Evolutionary conservation across 371 early-diverging fungal species (phyloP).

Genomic region (Mucor plumbeus): DNA sequence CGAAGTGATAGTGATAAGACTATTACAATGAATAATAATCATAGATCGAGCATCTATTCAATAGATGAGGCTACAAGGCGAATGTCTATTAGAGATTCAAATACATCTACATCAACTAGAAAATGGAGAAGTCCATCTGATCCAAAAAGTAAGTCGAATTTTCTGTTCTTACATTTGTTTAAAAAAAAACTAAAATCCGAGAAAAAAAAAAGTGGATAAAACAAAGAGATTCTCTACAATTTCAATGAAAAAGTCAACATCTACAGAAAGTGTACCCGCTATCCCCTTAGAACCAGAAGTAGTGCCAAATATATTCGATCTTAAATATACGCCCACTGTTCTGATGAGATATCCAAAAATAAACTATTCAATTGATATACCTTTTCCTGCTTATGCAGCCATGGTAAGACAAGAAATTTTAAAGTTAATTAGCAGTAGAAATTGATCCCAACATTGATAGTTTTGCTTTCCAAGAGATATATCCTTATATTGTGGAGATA

Average conservation of each 20-base stretch:
- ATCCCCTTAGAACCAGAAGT: slow-evolving; percentile 7
- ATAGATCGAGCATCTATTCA: slow-evolving; percentile 11
- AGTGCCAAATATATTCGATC: slow-evolving; percentile 45
- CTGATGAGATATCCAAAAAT: slow-evolving; percentile 45
- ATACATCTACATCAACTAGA: slow-evolving; percentile 7
- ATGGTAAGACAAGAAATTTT: slow-evolving; percentile 56
- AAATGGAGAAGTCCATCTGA: slow-evolving; percentile 37
- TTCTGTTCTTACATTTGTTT: neutral
- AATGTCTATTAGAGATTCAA: slow-evolving; percentile 1
- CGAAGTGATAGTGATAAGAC: slow-evolving; percentile 26
- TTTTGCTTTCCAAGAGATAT: slow-evolving; percentile 84
- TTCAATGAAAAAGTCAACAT: neutral
- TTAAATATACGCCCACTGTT: slow-evolving; percentile 47
- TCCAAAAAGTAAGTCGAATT: slow-evolving; percentile 17
- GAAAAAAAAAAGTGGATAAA: neutral
- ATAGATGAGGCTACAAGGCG: neutral
- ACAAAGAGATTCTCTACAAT: neutral
- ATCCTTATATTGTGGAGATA: slow-evolving; percentile 53
- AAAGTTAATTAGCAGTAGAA: neutral
- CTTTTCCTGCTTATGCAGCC: slow-evolving; percentile 68
- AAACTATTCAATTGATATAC: slow-evolving; percentile 34
- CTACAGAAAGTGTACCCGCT: slow-evolving; percentile 7
- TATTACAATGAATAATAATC: neutral
- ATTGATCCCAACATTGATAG: slow-evolving; percentile 43
- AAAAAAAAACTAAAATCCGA: too few relatives aligned